Evolutionary conservation across 2,329 filamentous ascomycete species (phyloP).

Genomic region (Aspergillus sp.): DNA sequence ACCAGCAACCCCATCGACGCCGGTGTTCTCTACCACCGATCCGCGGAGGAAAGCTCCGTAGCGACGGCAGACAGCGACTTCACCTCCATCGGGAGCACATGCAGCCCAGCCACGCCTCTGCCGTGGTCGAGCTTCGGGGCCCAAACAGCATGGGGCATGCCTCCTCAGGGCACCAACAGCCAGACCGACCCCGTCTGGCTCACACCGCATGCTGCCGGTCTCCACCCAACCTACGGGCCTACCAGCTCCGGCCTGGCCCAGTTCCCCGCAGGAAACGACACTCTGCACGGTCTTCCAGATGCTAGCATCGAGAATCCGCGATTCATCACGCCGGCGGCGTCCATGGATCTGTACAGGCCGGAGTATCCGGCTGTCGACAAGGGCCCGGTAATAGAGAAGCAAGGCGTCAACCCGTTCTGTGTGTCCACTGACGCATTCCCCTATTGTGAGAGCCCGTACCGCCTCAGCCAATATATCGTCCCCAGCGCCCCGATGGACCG

Average conservation of each 20-base stretch:
- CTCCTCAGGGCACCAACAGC: background rate
- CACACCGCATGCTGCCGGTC: background rate
- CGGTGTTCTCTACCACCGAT: slow-evolving; percentile 1
- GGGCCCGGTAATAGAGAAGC: background rate
- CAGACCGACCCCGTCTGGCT: slow-evolving; percentile 3
- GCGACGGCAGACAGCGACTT: slow-evolving; percentile 2
- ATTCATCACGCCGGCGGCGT: background rate
- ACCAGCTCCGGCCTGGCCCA: slow-evolving; percentile 1
- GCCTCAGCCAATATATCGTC: slow-evolving; percentile 1
- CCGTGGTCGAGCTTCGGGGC: slow-evolving; percentile 7
- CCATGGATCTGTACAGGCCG: slow-evolving; percentile 1
- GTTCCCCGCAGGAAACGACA: background rate
- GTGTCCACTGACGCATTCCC: background rate
- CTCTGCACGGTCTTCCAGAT: background rate
- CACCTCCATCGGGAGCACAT: slow-evolving; percentile 1
- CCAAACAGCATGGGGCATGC: slow-evolving; percentile 3
- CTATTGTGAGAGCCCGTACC: background rate
- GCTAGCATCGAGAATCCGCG: background rate
- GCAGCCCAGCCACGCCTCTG: slow-evolving; percentile 1
- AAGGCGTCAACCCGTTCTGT: background rate
- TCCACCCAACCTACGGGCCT: background rate
- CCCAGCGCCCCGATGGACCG: background rate
- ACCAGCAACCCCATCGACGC: background rate
- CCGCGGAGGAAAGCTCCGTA: slow-evolving; percentile 3
- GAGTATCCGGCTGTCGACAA: background rate